phyloP scores from a whole-genome alignment of 345 rosid genomes.

The Boechera retrofracta region DNA sequence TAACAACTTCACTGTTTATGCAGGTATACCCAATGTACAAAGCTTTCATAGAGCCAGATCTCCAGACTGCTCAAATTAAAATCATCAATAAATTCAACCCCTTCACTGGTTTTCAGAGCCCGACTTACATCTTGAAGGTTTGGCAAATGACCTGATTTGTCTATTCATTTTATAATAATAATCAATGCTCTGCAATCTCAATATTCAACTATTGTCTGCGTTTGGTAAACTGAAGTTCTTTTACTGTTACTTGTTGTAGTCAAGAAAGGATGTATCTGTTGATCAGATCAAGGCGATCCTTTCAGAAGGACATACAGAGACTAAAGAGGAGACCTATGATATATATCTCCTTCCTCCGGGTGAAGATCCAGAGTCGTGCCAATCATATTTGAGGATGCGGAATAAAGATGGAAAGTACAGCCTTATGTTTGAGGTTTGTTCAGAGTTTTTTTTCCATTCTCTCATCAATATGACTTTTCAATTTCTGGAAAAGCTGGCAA shows the following conservation, averaged over 20 bases:
- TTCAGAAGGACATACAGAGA: slow-evolving; percentile 71
- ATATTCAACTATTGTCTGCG: slow-evolving; percentile 5
- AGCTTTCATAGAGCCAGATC: slow-evolving; percentile 99
- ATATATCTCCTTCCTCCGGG: slow-evolving; percentile 99
- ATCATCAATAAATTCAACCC: slow-evolving; percentile 96
- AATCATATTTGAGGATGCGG: slow-evolving; percentile 97
- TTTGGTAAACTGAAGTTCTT: slow-evolving; percentile 7
- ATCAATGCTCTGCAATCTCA: not conserved
- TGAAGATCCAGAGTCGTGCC: slow-evolving; percentile 97
- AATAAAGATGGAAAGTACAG: slow-evolving; percentile 98
- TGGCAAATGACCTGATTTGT: slow-evolving; percentile 21
- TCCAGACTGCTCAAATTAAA: slow-evolving; percentile 93
- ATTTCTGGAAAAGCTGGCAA: not conserved
- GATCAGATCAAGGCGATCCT: slow-evolving; percentile 77
- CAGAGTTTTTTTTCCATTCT: slow-evolving; percentile 19
- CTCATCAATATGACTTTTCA: slow-evolving; percentile 4
- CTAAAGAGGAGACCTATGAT: slow-evolving; percentile 87
- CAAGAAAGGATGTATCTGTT: slow-evolving; percentile 65
- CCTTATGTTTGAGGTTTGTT: slow-evolving; percentile 98
- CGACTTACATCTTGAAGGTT: slow-evolving; percentile 98
- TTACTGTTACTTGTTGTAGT: slow-evolving; percentile 58
- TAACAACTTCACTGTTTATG: slow-evolving; percentile 33
- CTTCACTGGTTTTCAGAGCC: slow-evolving; percentile 93
- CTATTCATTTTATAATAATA: slow-evolving; percentile 2
- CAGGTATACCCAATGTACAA: slow-evolving; percentile 99